Conservation (phyloP, 768 basidiomycete species). For the Vishniacozyma victoriae region DNA sequence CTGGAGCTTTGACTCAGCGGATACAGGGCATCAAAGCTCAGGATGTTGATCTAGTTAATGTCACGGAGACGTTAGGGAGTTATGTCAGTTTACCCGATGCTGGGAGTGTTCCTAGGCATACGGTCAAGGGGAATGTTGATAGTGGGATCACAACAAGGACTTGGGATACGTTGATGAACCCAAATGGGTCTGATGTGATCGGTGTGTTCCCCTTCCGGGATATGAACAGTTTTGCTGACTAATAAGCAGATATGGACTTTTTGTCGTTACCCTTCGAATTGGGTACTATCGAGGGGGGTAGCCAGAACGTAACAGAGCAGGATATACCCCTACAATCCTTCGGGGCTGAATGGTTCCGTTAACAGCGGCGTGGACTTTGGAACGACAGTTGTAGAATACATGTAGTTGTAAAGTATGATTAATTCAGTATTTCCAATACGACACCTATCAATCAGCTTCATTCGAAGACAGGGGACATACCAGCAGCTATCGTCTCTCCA, state of each 20-base stretch:
- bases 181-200: too few relatives aligned
- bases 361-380: background rate
- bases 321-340: conserved; percentile 14
- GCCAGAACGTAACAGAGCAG: background rate
- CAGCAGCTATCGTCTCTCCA: conserved; percentile 92
- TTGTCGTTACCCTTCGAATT: background rate
- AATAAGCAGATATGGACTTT: background rate
- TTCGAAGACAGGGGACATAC: too few relatives aligned
- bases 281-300: background rate
- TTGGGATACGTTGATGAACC: too few relatives aligned
- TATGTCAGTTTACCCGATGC: conserved; percentile 20
- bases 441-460: too few relatives aligned
- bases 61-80: conserved; percentile 19
- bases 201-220: too few relatives aligned
- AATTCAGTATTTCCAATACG: too few relatives aligned
- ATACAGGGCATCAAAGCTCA: conserved; percentile 11
- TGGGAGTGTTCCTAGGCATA: too few relatives aligned
- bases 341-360: background rate
- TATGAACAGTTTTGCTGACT: too few relatives aligned
- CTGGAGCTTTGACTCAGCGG: conserved; percentile 17
- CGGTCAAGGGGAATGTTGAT: too few relatives aligned
- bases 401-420: too few relatives aligned
- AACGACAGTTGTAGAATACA: background rate
- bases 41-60: conserved; percentile 18
- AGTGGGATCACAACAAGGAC: too few relatives aligned